phyloP scores from a whole-genome alignment of 2,329 filamentous ascomycete species.

The Xylaria sp. region DNA sequence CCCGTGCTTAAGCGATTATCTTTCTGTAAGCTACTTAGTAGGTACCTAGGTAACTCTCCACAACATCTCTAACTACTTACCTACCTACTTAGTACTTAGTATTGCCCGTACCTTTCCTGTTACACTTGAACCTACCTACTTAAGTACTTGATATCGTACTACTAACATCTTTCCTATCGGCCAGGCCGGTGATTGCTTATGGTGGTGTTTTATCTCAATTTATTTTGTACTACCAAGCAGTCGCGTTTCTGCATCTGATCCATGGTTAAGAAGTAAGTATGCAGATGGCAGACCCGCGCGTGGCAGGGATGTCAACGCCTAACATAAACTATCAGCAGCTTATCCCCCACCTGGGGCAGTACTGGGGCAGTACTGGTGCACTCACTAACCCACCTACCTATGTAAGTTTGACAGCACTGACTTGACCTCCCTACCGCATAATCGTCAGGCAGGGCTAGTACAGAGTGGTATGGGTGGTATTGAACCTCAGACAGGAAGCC shows the following conservation, averaged over 20 bases:
- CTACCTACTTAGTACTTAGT: background rate
- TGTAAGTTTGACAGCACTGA: background rate
- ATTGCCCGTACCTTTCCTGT: too few relatives aligned
- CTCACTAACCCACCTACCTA: background rate
- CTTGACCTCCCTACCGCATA: too few relatives aligned
- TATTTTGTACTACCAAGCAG: background rate
- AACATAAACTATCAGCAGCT: background rate
- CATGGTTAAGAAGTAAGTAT: background rate
- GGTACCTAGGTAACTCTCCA: too few relatives aligned
- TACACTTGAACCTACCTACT: background rate
- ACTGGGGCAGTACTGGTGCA: too few relatives aligned
- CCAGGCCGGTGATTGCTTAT: background rate
- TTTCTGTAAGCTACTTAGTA: background rate
- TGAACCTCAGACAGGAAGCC: background rate
- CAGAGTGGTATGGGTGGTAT: background rate
- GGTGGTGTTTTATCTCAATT: background rate
- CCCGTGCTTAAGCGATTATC: slow-evolving; percentile 1
- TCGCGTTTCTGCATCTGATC: background rate
- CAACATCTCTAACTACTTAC: background rate
- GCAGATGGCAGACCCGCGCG: background rate
- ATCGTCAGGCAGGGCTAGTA: too few relatives aligned
- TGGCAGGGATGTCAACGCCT: background rate
- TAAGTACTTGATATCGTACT: too few relatives aligned
- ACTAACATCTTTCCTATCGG: background rate
- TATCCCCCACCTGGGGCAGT: background rate